These are phyloP conservation scores for Waltergamsia citrina DNA, from an alignment of 2,329 filamentous ascomycete genomes.

Conservation along the genomic window DNA sequence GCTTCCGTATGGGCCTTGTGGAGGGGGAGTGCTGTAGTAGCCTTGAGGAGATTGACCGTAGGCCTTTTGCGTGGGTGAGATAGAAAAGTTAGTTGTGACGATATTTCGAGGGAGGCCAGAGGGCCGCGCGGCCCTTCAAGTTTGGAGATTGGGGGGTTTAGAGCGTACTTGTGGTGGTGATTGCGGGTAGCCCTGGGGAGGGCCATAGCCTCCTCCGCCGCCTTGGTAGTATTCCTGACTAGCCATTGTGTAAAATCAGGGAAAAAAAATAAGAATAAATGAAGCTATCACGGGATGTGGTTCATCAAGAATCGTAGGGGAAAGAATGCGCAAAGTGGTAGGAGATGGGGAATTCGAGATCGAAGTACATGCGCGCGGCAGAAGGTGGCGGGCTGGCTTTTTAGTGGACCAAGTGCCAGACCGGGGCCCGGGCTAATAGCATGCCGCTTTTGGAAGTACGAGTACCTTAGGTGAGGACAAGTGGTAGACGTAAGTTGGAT, in stretches of 20 bases:
- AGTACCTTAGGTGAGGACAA: too few species aligned
- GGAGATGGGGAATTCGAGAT: too few species aligned
- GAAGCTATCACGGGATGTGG: neutral
- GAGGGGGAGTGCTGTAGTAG: slow-evolving; percentile 9
- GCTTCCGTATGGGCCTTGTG: slow-evolving; percentile 19
- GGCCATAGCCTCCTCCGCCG: slow-evolving; percentile 14
- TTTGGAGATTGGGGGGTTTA: neutral
- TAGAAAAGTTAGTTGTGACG: neutral
- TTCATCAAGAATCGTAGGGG: neutral
- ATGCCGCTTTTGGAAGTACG: too few species aligned
- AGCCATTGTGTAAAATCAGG: slow-evolving; percentile 17
- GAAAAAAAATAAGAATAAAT: neutral
- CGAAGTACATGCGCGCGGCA: too few species aligned
- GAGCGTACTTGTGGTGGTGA: slow-evolving; percentile 28
- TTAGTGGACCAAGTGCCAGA: too few species aligned
- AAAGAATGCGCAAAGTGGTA: neutral
- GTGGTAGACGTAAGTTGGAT: too few species aligned
- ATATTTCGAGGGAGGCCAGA: too few species aligned
- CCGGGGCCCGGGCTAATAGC: too few species aligned
- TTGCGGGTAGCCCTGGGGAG: slow-evolving; percentile 24
- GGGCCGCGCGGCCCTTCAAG: slow-evolving; percentile 2
- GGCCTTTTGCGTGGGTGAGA: neutral
- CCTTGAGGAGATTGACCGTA: neutral
- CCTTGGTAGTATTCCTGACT: slow-evolving; percentile 31
- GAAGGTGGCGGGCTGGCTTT: too few species aligned